phyloP scores from a whole-genome alignment of 768 basidiomycete genomes.

The Termitomyces sp. region DNA sequence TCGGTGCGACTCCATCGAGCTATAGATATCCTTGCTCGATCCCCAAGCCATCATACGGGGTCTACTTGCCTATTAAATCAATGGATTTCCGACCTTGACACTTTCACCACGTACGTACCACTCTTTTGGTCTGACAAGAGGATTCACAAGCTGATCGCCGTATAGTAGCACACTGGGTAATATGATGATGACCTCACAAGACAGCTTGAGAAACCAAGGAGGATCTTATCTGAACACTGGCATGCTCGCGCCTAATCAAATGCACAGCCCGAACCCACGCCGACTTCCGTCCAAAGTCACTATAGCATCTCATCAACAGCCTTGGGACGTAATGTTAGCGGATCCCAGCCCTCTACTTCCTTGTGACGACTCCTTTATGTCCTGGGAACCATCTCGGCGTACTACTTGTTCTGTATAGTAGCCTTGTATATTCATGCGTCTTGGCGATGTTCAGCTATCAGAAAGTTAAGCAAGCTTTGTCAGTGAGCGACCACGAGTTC shows the following conservation, averaged over 20 bases:
- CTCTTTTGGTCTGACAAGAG: not conserved
- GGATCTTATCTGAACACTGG: slow-evolving; percentile 8
- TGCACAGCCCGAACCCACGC: slow-evolving; percentile 10
- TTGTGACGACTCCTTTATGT: slow-evolving; percentile 58
- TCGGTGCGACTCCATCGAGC: slow-evolving; percentile 61
- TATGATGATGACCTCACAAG: slow-evolving; percentile 25
- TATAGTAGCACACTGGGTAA: slow-evolving; percentile 41
- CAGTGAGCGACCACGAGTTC: too few relatives aligned
- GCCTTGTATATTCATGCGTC: not conserved
- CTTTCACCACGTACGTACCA: slow-evolving; percentile 46
- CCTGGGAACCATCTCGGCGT: slow-evolving; percentile 49
- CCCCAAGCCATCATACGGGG: slow-evolving; percentile 36
- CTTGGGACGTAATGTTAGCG: slow-evolving; percentile 28
- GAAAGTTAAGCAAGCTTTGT: not conserved
- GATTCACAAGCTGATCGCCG: slow-evolving; percentile 9
- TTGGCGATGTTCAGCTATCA: too few relatives aligned
- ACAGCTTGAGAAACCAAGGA: slow-evolving; percentile 14
- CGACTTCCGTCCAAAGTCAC: slow-evolving; percentile 10
- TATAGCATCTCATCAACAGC: slow-evolving; percentile 20
- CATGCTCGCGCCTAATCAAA: slow-evolving; percentile 9
- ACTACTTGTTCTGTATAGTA: not conserved
- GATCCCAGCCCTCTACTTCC: slow-evolving; percentile 28
- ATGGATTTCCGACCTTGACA: slow-evolving; percentile 48
- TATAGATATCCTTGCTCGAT: slow-evolving; percentile 48
- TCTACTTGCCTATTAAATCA: slow-evolving; percentile 36